Evolutionary conservation across 2,329 filamentous ascomycete genomes (phyloP).

Genomic region (Ampelomyces quisqualis): DNA sequence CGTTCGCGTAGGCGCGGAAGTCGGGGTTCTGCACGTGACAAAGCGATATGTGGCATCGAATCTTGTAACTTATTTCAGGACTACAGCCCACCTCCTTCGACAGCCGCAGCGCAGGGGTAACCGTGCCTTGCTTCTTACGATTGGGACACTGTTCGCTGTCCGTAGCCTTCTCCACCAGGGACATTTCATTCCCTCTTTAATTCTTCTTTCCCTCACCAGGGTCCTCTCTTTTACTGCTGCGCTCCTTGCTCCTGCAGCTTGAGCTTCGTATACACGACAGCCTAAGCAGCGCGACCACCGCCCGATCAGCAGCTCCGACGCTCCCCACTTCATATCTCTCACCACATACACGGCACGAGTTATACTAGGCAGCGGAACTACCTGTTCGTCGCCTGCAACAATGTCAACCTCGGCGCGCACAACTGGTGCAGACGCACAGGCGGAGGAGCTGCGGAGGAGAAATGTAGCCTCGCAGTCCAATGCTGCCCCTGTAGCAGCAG

Average conservation of each 20-base stretch:
- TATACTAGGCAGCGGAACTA: neutral
- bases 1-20: neutral
- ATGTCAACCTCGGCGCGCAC: slow-evolving; percentile 37
- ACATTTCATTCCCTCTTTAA: slow-evolving; percentile 14
- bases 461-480: slow-evolving; percentile 41
- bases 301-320: slow-evolving; percentile 6
- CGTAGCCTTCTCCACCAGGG: slow-evolving; percentile 13
- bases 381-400: slow-evolving; percentile 5
- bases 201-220: slow-evolving; percentile 7
- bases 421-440: slow-evolving; percentile 46
- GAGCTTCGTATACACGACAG: neutral
- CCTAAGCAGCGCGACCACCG: slow-evolving; percentile 8
- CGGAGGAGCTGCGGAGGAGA: slow-evolving; percentile 50
- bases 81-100: slow-evolving; percentile 1
- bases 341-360: slow-evolving; percentile 5
- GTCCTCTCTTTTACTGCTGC: slow-evolving; percentile 2
- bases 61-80: slow-evolving; percentile 3
- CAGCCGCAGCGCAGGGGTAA: slow-evolving; percentile 7
- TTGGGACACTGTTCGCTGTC: slow-evolving; percentile 3
- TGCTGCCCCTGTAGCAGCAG: slow-evolving; percentile 31
- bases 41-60: too few relatives aligned
- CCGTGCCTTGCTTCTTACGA: slow-evolving; percentile 5
- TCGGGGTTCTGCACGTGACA: too few relatives aligned
- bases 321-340: slow-evolving; percentile 9
- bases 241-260: neutral